Base-by-base conservation (phyloP, 768 basidiomycete species). In the Lactarius pseudohatsudake region DNA sequence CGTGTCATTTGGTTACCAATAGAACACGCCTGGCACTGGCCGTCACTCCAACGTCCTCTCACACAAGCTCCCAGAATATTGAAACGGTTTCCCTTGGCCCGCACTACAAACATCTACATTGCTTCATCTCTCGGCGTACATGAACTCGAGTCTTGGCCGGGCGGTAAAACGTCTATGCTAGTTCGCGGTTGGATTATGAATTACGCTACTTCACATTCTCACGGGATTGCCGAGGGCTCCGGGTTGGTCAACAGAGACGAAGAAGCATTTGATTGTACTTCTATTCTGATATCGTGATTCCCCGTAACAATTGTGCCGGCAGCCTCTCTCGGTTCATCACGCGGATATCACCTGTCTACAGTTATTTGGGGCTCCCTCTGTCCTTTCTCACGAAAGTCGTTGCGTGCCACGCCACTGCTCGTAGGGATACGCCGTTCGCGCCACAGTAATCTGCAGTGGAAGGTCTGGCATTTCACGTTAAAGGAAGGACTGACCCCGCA, bases 321-420 rank as follows among this genome's bases (percentile, higher is more conserved):
- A 61, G n/a, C 41, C 30, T 11, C 61, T 26, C 16, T 26, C 56
- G 15, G 32, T 56, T 54, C 61, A 58, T 50, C 60, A 38, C 45
- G 15, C 56, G 30, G 56, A 28, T 57, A 38, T 54, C 59, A 30
- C 34, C 60, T 57, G 22, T 47, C 41, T 47, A 47, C 38, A 34
- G 30, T 28, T 41, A 56, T 43, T 62, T 45, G 61, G 34, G n/a
- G 28, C 16, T n/a, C 47, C 38, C 32, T 53, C 28, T 45, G 15
- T 38, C 6, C 18, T 66, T 66, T 66, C 61, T 66, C 65, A 62
- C 57, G 65, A 62, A 62, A 62, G 32, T 62, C 56, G 32, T 55
- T 66, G 50, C 38, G 59, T 62, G 65, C 56, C 61, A 62, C 61
- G 65, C 57, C 65, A 55, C 65, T 62, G 41, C 59, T 53, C 47